Base-by-base conservation (phyloP, 2,329 filamentous ascomycete genomes). In the Talaromyces sp. region DNA sequence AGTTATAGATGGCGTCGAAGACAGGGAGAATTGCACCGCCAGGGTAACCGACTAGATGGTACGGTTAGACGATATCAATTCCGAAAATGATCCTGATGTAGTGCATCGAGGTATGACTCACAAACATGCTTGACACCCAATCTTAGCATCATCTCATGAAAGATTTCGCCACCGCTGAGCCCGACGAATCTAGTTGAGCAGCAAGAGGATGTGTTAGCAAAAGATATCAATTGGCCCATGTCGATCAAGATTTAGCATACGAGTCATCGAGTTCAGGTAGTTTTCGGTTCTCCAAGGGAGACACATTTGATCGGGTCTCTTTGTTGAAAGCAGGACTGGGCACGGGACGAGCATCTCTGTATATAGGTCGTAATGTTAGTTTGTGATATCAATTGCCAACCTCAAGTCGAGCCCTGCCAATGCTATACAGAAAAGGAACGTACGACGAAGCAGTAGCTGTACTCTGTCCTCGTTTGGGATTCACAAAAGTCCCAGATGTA, bases 1-100 rank as follows among this genome's bases (percentile, higher is more conserved):
- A 97, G 80, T 97, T 96, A 83, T 96, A 96, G 72, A 99, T 97
- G 70, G 94, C 94, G 75, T 99, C 94, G 79, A 97, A 97, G 43
- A 97, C 93, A 67, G 94, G 94, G 36, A 97, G 86, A 77, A 97
- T 97, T 64, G 94, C 92, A 72, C 94, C 93, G 68, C 93, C 93
- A 65, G 93, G 90, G 77, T 97, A 97, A 62, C 89, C 89, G 70
- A 92, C 87, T 89, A 48, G 28, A 35, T 25, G n/a, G 33, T 0
- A 15, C 45, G 33, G 19, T 48, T 35, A 48, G 45, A 33, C 13
- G 10, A 21, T 22, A n/a, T 33, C 36, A 43, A n/a, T n/a, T 21
- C 8, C 8, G 1, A 4, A 4, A 22, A 43, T 43, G 13, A 10
- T n/a, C 8, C 17, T 21, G 25, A 1, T 31, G 21, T 25, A 21